These are phyloP conservation scores for Rosa hybrid DNA, from an alignment of 331 rosid species.

Conservation along the genomic window DNA sequence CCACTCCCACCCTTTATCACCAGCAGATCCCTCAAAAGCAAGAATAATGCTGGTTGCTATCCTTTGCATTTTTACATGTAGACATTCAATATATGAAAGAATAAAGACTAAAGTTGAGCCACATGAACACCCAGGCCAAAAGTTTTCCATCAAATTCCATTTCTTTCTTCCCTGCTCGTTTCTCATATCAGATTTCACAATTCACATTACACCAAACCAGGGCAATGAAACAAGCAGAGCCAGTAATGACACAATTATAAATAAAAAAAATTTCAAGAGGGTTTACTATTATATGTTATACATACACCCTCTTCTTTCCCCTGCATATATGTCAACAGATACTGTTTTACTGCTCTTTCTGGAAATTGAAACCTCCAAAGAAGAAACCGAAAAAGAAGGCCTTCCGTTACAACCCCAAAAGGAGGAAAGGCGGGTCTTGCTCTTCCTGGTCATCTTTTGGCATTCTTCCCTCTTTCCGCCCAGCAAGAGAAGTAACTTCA, in stretches of 20 bases:
- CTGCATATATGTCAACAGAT: constrained; percentile 48
- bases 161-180: constrained; percentile 1
- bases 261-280: constrained; percentile 29
- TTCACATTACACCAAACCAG: constrained; percentile 10
- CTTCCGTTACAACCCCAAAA: constrained; percentile 49
- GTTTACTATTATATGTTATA: constrained; percentile 43
- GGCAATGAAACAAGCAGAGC: neutral
- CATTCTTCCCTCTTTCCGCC: constrained; percentile 7
- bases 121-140: neutral
- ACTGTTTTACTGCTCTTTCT: constrained; percentile 42
- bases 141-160: neutral
- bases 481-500: neutral
- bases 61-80: neutral
- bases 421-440: constrained; percentile 42
- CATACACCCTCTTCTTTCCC: constrained; percentile 38
- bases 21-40: constrained; percentile 2
- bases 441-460: constrained; percentile 18
- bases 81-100: neutral
- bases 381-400: constrained; percentile 29
- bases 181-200: constrained; percentile 3
- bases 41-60: neutral
- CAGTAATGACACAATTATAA: constrained; percentile 4
- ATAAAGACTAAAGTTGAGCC: constrained; percentile 1
- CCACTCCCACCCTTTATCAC: constrained; percentile 3
- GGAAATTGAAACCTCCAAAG: constrained; percentile 30